Evolutionary conservation across 2,329 filamentous ascomycete species (phyloP).

Genomic region (Nemania sp.): DNA sequence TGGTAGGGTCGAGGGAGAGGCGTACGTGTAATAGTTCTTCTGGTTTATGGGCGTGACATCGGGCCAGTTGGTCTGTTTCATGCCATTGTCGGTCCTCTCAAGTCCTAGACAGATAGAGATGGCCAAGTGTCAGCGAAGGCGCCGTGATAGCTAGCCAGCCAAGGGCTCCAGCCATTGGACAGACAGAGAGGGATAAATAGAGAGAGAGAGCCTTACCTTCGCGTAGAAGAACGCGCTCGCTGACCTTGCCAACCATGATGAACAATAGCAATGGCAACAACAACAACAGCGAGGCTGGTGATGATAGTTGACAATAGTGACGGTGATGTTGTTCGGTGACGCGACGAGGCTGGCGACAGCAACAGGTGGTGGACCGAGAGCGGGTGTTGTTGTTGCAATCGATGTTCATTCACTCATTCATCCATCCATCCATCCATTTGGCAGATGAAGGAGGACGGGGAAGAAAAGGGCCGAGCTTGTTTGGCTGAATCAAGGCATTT

Average conservation of each 20-base stretch:
- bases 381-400: too few species aligned
- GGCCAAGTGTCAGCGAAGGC: too few species aligned
- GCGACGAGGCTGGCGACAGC: background rate
- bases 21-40: slow-evolving; percentile 98
- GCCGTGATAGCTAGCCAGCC: too few species aligned
- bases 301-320: slow-evolving; percentile 5
- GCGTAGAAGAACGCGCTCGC: slow-evolving; percentile 65
- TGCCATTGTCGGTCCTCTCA: slow-evolving; percentile 96
- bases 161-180: too few species aligned
- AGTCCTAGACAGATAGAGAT: slow-evolving; percentile 64
- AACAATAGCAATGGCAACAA: slow-evolving; percentile 8
- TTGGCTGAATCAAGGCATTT: slow-evolving; percentile 5
- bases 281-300: slow-evolving; percentile 8
- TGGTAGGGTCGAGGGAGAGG: background rate
- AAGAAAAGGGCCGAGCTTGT: background rate
- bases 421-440: too few species aligned
- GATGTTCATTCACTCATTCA: too few species aligned
- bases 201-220: slow-evolving; percentile 52
- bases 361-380: too few species aligned
- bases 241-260: slow-evolving; percentile 66
- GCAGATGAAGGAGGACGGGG: background rate
- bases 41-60: slow-evolving; percentile 94
- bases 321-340: background rate
- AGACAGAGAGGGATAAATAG: background rate
- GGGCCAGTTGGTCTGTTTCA: slow-evolving; percentile 94